A percentile compares a stretch with the other conserved stretches of the same genome.
Evolutionary conservation across 768 basidiomycete genomes (phyloP).

Genomic region (Nidularia pulvinata): DNA sequence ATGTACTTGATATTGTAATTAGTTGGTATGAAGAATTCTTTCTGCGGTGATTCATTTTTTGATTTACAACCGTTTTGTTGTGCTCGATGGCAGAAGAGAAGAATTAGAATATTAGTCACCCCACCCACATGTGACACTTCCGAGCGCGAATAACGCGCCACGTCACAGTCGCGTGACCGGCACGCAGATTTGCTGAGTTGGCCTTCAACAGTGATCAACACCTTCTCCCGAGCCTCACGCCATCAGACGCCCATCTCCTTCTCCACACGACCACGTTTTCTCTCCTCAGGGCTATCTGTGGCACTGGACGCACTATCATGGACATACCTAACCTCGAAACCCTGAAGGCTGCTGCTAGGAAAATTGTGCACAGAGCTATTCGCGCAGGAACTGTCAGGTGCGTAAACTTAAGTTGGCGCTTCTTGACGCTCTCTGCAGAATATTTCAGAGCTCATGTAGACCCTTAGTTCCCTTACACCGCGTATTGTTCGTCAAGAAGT

Average conservation of each 20-base stretch:
- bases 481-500: slow-evolving; percentile 49
- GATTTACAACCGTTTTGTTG: too few species aligned
- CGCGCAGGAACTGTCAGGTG: neutral
- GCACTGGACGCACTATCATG: too few species aligned
- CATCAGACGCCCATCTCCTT: neutral
- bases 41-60: too few species aligned
- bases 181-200: neutral
- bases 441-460: slow-evolving; percentile 11
- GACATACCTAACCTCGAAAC: slow-evolving; percentile 20
- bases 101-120: too few species aligned
- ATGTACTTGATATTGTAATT: too few species aligned
- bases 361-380: slow-evolving; percentile 20
- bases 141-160: too few species aligned
- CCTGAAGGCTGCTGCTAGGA: slow-evolving; percentile 25
- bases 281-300: neutral
- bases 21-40: too few species aligned
- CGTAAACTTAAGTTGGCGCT: neutral
- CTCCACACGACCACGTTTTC: neutral
- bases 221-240: neutral
- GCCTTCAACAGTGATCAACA: neutral
- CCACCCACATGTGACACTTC: too few species aligned
- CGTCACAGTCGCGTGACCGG: neutral
- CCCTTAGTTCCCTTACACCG: slow-evolving; percentile 34
- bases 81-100: too few species aligned
- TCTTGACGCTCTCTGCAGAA: neutral